Percentiles rank a stretch among this genome's conserved stretches.
These are phyloP conservation scores for Alectoria sarmentosa DNA, from an alignment of 495 filamentous ascomycete species.

Conservation along the genomic window DNA sequence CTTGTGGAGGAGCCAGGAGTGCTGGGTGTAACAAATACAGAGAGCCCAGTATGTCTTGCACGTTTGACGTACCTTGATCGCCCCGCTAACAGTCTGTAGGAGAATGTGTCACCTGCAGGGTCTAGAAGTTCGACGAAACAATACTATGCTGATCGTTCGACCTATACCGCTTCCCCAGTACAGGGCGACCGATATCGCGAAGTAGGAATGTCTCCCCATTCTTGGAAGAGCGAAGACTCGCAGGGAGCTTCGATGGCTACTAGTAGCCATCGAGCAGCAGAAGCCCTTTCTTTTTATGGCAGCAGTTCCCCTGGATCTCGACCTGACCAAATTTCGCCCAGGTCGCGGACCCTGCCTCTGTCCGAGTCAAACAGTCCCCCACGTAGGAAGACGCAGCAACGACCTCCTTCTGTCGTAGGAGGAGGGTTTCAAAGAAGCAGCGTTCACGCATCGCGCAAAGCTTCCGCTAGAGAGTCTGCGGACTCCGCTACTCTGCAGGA, in stretches of 20 bases:
- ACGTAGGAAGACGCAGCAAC: conserved; percentile 14
- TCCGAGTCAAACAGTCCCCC: conserved; percentile 12
- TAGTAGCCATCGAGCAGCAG: conserved; percentile 26
- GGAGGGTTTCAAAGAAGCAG: conserved; percentile 43
- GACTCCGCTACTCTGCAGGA: conserved; percentile 48
- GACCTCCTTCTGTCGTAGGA: conserved; percentile 29
- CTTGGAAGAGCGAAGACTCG: conserved; percentile 62
- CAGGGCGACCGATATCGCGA: conserved; percentile 49
- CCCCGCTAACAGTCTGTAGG: conserved; percentile 17
- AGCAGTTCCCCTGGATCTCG: conserved; percentile 32
- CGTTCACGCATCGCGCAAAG: conserved; percentile 38
- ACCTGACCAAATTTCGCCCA: conserved; percentile 24
- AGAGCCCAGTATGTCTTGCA: conserved; percentile 32
- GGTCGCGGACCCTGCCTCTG: conserved; percentile 17
- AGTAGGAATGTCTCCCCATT: conserved; percentile 55
- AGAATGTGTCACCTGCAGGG: conserved; percentile 23
- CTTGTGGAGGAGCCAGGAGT: conserved; percentile 39
- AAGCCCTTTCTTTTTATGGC: conserved; percentile 27
- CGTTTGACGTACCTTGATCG: conserved; percentile 11
- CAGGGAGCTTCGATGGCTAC: conserved; percentile 52
- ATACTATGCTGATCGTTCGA: conserved; percentile 13
- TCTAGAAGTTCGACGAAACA: conserved; percentile 20
- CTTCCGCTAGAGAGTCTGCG: conserved; percentile 39
- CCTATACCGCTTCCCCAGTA: conserved; percentile 43
- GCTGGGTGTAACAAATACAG: conserved; percentile 27